Base-by-base conservation (phyloP, 192 early-diverging fungal species). In the Coemansia sp. region DNA sequence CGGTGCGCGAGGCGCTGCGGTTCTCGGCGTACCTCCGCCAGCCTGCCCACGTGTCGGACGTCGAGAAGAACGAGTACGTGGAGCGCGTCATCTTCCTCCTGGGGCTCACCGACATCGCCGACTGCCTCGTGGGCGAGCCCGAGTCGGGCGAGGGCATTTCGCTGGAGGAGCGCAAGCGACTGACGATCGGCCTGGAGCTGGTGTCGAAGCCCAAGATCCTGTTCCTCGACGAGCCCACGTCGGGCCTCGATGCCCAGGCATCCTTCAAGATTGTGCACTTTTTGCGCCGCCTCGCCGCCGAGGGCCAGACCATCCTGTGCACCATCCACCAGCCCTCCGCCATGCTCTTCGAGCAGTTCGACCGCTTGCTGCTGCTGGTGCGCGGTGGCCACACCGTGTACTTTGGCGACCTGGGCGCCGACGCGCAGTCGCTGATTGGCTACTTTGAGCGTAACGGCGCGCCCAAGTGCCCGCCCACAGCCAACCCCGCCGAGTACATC, bases 221-320 rank as follows among this genome's bases (percentile, higher is more conserved):
- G 36, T 93, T 97, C 83, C 84, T 95, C 64, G 94, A 95, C 79
- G 95, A 92, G 71, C 95, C 95, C 51, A 95, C 93, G 6, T 93
- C 90, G 24, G 95, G 95, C 46, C 81, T 92, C 14, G 90, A 91
- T 77, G 87, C 89, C 3, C 93, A 95, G 70, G 83, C 91, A 19
- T 89, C 91, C 0, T 89, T 88, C 73, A 89, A 92, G 79, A 84
- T 91, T 62, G 80, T 90, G 68, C 85, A 88, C 66, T 90, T 94
- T 74, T 81, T 91, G 87, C 87, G 85, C 66, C 79, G 83, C 63
- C 70, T 89, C 71, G 85, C 90, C 37, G 79, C 87, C 59, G 84
- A 85, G 45, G 89, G 87, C 57, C 88, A 87, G 82, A 88, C 88
- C 53, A 89, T 90, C 62, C 85, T 88, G 63, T 95, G 87, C 74